Conservation (phyloP, 2,329 filamentous ascomycete species). For the Phaeosphaeriaceae sp. region DNA sequence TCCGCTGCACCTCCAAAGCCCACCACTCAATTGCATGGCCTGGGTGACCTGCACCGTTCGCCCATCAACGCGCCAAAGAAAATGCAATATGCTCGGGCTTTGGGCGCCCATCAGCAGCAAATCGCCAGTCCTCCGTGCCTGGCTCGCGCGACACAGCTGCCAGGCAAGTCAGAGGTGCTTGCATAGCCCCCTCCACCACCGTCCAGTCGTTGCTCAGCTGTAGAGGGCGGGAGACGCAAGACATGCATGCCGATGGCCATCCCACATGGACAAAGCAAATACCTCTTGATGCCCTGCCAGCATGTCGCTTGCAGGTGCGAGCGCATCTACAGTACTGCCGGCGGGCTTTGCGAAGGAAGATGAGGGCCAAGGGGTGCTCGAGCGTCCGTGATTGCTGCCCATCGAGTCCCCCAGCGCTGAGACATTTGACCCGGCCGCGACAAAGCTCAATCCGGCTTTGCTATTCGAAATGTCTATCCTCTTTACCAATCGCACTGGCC, state of each 20-base stretch:
- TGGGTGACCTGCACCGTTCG: slow-evolving; percentile 21
- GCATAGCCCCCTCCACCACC: slow-evolving; percentile 29
- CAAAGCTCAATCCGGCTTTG: slow-evolving; percentile 10
- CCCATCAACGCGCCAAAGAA: slow-evolving; percentile 16
- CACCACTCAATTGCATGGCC: slow-evolving; percentile 28
- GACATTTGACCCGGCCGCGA: slow-evolving; percentile 22
- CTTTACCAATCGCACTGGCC: slow-evolving; percentile 15
- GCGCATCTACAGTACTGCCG: slow-evolving; percentile 1
- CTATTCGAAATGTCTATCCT: slow-evolving; percentile 10
- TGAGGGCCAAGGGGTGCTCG: slow-evolving; percentile 15
- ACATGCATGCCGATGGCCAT: slow-evolving; percentile 2
- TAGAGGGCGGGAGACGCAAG: slow-evolving; percentile 1
- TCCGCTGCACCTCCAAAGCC: slow-evolving; percentile 18
- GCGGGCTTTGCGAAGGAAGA: slow-evolving; percentile 3
- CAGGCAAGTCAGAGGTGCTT: slow-evolving; percentile 16
- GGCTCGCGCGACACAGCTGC: slow-evolving; percentile 18
- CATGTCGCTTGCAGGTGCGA: slow-evolving; percentile 3
- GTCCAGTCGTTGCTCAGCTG: slow-evolving; percentile 13
- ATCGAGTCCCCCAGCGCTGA: slow-evolving; percentile 21
- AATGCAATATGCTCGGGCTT: slow-evolving; percentile 30
- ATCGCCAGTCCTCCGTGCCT: slow-evolving; percentile 28
- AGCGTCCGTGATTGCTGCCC: slow-evolving; percentile 30
- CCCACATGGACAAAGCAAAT: slow-evolving; percentile 11
- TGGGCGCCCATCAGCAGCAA: slow-evolving; percentile 32
- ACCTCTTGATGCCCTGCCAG: slow-evolving; percentile 5